Evolutionary conservation across 2,329 filamentous ascomycete species (phyloP).

Genomic region (Zalaria obscura): DNA sequence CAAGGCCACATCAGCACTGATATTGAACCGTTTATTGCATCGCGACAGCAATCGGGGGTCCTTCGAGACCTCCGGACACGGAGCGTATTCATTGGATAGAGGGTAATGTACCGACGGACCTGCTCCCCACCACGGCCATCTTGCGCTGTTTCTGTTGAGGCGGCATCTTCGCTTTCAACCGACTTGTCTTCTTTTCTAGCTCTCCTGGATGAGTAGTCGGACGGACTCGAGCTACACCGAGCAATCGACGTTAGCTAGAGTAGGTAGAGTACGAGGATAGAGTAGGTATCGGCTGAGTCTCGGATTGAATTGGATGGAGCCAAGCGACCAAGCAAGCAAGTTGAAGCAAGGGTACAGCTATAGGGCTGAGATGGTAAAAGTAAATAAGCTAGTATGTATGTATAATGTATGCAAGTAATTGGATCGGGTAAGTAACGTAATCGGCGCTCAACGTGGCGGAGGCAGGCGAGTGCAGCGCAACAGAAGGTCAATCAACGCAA

Average conservation of each 20-base stretch:
- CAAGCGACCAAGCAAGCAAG: too few species aligned
- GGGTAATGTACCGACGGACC: conserved; percentile 60
- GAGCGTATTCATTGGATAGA: conserved; percentile 1
- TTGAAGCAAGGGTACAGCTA: too few species aligned
- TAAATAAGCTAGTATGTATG: too few species aligned
- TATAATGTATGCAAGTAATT: too few species aligned
- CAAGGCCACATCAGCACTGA: conserved; percentile 3
- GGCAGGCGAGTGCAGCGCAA: too few species aligned
- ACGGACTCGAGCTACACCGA: neutral
- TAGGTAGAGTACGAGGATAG: neutral
- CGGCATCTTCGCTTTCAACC: conserved; percentile 35
- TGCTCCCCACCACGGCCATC: conserved; percentile 88
- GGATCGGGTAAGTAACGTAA: too few species aligned
- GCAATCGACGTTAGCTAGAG: neutral
- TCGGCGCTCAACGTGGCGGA: too few species aligned
- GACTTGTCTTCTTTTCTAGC: neutral
- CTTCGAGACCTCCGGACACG: neutral
- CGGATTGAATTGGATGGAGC: neutral
- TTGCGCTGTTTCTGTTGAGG: conserved; percentile 75
- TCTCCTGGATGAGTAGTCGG: neutral
- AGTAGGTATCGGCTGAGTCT: neutral
- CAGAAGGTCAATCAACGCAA: too few species aligned
- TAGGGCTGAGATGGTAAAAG: too few species aligned
- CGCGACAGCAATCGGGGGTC: neutral
- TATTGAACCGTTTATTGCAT: neutral